phyloP scores from a whole-genome alignment of 805 yeast genomes.

The Ogataea corticis region DNA sequence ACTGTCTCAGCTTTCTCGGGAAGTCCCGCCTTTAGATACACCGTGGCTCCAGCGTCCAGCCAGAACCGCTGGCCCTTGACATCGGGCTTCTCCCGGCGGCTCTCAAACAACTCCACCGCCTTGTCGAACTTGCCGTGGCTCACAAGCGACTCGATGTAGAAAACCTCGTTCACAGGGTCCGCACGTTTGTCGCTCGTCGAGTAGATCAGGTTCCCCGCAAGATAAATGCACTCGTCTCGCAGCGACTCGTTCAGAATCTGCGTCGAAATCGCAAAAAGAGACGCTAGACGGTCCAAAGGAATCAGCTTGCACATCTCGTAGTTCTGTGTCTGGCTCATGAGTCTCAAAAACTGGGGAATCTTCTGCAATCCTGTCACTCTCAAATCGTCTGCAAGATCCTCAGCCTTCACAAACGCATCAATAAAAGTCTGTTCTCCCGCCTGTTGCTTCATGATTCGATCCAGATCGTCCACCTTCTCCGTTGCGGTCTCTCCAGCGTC shows the following conservation, averaged over 20 bases:
- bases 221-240: constrained; percentile 37
- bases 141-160: constrained; percentile 47
- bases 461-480: constrained; percentile 12
- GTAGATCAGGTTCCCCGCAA: constrained; percentile 47
- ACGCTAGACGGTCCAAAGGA: constrained; percentile 37
- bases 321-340: constrained; percentile 22
- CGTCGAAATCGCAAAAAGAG: constrained; percentile 43
- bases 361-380: constrained; percentile 24
- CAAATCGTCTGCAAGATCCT: constrained; percentile 21
- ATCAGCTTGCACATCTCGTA: constrained; percentile 21
- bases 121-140: constrained; percentile 33
- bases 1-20: constrained; percentile 39
- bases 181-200: constrained; percentile 41
- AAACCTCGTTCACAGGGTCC: constrained; percentile 52
- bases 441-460: constrained; percentile 15
- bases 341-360: constrained; percentile 26
- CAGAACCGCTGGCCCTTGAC: constrained; percentile 47
- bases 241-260: constrained; percentile 34
- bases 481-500: neutral
- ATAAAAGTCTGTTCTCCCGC: constrained; percentile 23
- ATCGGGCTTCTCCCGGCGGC: constrained; percentile 36
- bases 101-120: constrained; percentile 40
- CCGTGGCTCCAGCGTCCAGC: constrained; percentile 49
- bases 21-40: constrained; percentile 37
- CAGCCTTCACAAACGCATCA: constrained; percentile 25